Evolutionary conservation across 441 rosid species (phyloP).

Genomic region (Sinapis alba): DNA sequence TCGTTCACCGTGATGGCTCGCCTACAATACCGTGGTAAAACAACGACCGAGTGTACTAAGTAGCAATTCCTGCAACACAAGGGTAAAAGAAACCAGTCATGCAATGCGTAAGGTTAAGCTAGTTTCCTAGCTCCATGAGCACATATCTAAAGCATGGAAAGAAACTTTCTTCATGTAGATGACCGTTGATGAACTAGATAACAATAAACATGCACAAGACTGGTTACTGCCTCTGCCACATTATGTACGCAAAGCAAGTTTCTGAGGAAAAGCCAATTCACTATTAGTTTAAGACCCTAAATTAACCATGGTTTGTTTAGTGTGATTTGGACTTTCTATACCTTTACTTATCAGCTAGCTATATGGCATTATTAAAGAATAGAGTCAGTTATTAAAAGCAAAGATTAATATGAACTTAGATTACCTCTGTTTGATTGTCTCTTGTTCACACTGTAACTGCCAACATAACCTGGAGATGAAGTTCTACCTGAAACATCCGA

Average conservation of each 20-base stretch:
- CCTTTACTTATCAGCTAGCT: not conserved
- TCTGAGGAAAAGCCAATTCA: slow-evolving; percentile 6
- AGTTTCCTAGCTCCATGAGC: slow-evolving; percentile 13
- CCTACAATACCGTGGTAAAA: slow-evolving; percentile 53
- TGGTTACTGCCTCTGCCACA: not conserved
- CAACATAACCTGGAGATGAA: slow-evolving; percentile 86
- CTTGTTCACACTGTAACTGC: slow-evolving; percentile 84
- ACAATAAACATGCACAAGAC: not conserved
- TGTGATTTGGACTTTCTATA: not conserved
- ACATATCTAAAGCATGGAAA: slow-evolving; percentile 9
- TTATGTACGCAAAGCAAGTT: not conserved
- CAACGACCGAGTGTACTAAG: slow-evolving; percentile 66
- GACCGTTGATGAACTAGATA: slow-evolving; percentile 9
- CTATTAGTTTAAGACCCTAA: not conserved
- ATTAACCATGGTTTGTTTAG: too few relatives aligned
- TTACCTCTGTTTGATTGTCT: slow-evolving; percentile 92
- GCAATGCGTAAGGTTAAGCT: not conserved
- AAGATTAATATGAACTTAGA: slow-evolving; percentile 20
- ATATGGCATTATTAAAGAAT: slow-evolving; percentile 14
- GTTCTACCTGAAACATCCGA: slow-evolving; percentile 71
- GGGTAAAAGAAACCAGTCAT: slow-evolving; percentile 20
- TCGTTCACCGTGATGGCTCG: slow-evolving; percentile 65
- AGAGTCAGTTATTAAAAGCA: slow-evolving; percentile 23
- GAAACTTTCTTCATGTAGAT: not conserved
- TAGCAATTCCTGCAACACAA: slow-evolving; percentile 77